phyloP scores from a whole-genome alignment of 2,329 filamentous ascomycete species.

The Ceratocystis smalleyi region DNA sequence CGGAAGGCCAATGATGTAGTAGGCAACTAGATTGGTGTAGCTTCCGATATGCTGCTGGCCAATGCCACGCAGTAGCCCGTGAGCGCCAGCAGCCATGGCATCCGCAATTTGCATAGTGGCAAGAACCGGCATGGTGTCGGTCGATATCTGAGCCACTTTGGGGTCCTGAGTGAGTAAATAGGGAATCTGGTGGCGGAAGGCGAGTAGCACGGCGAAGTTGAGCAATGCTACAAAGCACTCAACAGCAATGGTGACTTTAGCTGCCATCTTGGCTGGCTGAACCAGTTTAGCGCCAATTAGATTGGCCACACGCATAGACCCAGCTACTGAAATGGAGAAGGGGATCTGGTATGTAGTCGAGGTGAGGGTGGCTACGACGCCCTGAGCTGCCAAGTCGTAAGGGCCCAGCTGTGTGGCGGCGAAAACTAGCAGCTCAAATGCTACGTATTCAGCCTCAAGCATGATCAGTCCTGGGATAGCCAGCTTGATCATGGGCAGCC shows the following conservation, averaged over 20 bases:
- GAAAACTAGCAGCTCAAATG: constrained; percentile 84
- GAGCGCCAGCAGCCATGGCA: constrained; percentile 59
- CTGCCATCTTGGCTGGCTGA: constrained; percentile 62
- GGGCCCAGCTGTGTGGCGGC: constrained; percentile 64
- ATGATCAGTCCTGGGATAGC: constrained; percentile 82
- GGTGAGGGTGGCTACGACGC: constrained; percentile 62
- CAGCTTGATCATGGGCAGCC: constrained; percentile 65
- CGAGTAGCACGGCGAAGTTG: constrained; percentile 56
- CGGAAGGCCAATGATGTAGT: constrained; percentile 76
- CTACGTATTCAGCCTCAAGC: constrained; percentile 85
- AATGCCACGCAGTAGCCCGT: constrained; percentile 72
- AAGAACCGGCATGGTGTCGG: constrained; percentile 59
- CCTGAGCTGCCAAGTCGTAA: constrained; percentile 72
- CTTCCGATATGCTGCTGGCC: constrained; percentile 82
- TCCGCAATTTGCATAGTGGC: constrained; percentile 87
- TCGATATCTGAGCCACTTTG: constrained; percentile 53
- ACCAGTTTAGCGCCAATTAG: constrained; percentile 76
- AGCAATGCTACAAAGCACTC: constrained; percentile 59
- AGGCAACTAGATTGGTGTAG: constrained; percentile 71
- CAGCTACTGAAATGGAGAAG: constrained; percentile 78
- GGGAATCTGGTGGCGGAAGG: constrained; percentile 58
- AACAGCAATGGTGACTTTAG: constrained; percentile 56
- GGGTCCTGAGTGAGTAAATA: constrained; percentile 60
- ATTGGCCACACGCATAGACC: constrained; percentile 78
- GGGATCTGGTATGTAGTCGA: constrained; percentile 79